Conservation (phyloP, 2,329 filamentous ascomycete species). For the Colletotrichum spaethianum region DNA sequence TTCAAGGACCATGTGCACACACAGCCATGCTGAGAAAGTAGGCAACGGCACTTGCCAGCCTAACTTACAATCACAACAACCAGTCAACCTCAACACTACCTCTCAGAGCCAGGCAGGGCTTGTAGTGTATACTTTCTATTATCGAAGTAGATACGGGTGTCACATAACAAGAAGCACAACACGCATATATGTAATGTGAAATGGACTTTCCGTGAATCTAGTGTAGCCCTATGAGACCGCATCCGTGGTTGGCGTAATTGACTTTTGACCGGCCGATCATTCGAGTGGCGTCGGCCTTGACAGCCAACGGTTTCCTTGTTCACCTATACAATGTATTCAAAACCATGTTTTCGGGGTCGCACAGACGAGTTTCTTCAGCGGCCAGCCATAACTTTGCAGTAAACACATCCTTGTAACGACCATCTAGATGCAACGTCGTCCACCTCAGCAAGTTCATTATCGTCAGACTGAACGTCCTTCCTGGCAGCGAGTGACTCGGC, state of each 20-base stretch:
- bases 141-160: not conserved
- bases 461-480: not conserved
- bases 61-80: not conserved
- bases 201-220: not conserved
- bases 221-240: not conserved
- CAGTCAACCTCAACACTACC: not conserved
- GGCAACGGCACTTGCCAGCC: not conserved
- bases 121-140: not conserved
- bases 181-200: not conserved
- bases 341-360: constrained; percentile 13
- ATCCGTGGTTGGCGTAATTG: not conserved
- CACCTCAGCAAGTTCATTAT: not conserved
- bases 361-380: constrained; percentile 6
- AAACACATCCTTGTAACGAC: not conserved
- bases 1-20: not conserved
- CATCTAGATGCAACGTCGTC: constrained; percentile 33
- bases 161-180: constrained; percentile 1
- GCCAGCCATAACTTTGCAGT: not conserved
- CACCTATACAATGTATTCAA: constrained; percentile 5
- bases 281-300: not conserved
- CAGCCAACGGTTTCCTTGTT: constrained; percentile 32
- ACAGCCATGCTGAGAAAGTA: not conserved
- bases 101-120: not conserved
- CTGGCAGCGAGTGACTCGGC: not conserved
- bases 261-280: constrained; percentile 6